phyloP scores from a whole-genome alignment of 306 rosid species.

The Cyamopsis tetragonoloba region DNA sequence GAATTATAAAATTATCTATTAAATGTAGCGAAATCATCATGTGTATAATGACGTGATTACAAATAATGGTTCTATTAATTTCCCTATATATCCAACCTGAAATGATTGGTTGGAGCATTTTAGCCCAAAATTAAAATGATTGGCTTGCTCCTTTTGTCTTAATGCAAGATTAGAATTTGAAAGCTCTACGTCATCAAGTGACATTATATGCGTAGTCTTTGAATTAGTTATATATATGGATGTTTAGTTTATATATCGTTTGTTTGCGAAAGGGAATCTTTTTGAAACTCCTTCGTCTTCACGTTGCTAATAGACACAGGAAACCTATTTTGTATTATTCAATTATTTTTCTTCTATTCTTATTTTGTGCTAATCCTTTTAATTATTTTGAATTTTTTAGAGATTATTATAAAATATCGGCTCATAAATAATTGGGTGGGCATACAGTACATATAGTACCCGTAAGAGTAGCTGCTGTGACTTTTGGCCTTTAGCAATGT shows the following conservation, averaged over 20 bases:
- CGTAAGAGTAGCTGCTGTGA: not conserved
- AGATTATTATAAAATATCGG: not conserved
- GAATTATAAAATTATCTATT: no score
- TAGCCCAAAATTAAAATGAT: constrained; percentile 7
- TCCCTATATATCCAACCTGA: constrained; percentile 31
- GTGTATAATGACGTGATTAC: constrained; percentile 26
- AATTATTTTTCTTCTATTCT: constrained; percentile 23
- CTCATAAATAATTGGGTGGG: not conserved
- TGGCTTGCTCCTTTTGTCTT: constrained; percentile 27
- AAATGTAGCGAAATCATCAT: constrained; percentile 24
- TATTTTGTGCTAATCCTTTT: constrained; percentile 15
- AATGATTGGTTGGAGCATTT: constrained; percentile 36
- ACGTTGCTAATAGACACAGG: not conserved
- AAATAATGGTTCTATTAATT: not conserved
- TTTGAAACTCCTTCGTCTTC: not conserved
- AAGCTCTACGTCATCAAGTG: constrained; percentile 26
- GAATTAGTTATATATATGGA: not conserved
- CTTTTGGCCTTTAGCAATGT: not conserved
- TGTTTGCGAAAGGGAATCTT: constrained; percentile 31
- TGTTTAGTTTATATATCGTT: constrained; percentile 25
- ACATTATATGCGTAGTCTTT: not conserved
- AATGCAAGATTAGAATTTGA: constrained; percentile 7
- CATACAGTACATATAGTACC: not conserved
- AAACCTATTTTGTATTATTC: constrained; percentile 28
- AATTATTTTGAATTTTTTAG: not conserved